These are phyloP conservation scores for Trichoderma simmonsii DNA, from an alignment of 2,329 filamentous ascomycete genomes.

Conservation along the genomic window DNA sequence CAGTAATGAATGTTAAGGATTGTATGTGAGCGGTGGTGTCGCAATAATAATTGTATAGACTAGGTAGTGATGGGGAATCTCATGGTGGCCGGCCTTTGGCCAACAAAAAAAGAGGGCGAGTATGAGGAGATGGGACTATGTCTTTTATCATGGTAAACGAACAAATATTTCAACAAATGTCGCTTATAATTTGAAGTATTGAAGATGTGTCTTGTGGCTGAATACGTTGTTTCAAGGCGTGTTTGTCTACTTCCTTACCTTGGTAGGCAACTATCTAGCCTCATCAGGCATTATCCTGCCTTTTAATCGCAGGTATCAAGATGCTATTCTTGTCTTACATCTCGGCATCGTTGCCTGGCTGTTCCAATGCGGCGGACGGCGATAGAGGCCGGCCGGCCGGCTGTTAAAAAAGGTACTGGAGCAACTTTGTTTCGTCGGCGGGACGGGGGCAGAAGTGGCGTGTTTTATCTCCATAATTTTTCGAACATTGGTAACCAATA, in stretches of 20 bases:
- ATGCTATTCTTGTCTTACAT: not conserved
- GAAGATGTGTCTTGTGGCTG: not conserved
- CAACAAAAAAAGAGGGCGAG: not conserved
- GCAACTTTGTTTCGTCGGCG: not conserved
- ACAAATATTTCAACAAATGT: conserved; percentile 5
- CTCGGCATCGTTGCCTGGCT: not conserved
- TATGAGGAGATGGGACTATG: conserved; percentile 1
- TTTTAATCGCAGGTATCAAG: not conserved
- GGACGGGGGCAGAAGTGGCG: not conserved
- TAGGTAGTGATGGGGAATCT: not conserved
- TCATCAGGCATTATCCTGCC: not conserved
- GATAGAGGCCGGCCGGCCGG: not conserved
- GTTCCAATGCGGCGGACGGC: not conserved
- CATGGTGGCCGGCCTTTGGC: not conserved
- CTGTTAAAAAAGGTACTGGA: not conserved
- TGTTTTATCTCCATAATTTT: not conserved
- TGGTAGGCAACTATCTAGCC: not conserved
- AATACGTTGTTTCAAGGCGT: not conserved
- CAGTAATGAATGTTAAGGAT: conserved; percentile 7
- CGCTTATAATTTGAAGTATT: not conserved
- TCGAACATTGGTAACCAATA: no score
- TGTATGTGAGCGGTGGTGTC: not conserved
- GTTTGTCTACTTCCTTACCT: not conserved
- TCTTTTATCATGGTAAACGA: conserved; percentile 5
- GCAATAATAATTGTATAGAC: conserved; percentile 16